Evolutionary conservation across 2,329 filamentous ascomycete genomes (phyloP).

Genomic region (Fusarium luffae): DNA sequence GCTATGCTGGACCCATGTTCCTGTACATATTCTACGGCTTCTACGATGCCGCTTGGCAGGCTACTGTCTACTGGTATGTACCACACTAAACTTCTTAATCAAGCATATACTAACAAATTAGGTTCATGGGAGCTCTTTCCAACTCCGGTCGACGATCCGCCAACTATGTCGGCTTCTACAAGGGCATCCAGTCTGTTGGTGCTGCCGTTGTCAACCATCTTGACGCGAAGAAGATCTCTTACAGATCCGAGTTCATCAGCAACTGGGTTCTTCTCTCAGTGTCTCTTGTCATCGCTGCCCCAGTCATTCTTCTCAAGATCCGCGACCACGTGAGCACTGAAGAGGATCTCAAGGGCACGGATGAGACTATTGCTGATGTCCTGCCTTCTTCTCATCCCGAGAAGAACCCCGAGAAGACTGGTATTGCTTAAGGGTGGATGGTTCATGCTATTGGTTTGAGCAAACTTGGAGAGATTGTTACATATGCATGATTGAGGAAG

Average conservation of each 20-base stretch:
- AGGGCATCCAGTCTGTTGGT: constrained; percentile 81
- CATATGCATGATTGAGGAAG: neutral
- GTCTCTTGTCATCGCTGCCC: constrained; percentile 80
- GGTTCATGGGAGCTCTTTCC: constrained; percentile 91
- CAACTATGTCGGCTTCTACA: constrained; percentile 93
- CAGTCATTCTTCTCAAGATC: constrained; percentile 82
- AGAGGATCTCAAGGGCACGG: constrained; percentile 85
- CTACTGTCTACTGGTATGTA: constrained; percentile 89
- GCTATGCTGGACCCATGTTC: constrained; percentile 83
- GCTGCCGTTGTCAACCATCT: constrained; percentile 62
- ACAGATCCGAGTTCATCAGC: constrained; percentile 75
- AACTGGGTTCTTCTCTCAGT: constrained; percentile 80
- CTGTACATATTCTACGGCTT: constrained; percentile 92
- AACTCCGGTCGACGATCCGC: constrained; percentile 93
- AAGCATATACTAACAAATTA: constrained; percentile 45
- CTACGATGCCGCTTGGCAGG: constrained; percentile 92
- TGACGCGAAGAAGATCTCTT: constrained; percentile 59
- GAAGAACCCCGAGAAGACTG: constrained; percentile 25
- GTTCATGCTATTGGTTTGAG: neutral
- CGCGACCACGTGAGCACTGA: constrained; percentile 83
- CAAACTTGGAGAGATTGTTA: constrained; percentile 4
- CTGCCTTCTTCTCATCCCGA: constrained; percentile 31
- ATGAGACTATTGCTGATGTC: constrained; percentile 83
- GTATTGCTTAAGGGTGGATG: neutral
- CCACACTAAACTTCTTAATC: constrained; percentile 47